Conservation (phyloP, 768 basidiomycete genomes). For the Guyanaporus albipodus region DNA sequence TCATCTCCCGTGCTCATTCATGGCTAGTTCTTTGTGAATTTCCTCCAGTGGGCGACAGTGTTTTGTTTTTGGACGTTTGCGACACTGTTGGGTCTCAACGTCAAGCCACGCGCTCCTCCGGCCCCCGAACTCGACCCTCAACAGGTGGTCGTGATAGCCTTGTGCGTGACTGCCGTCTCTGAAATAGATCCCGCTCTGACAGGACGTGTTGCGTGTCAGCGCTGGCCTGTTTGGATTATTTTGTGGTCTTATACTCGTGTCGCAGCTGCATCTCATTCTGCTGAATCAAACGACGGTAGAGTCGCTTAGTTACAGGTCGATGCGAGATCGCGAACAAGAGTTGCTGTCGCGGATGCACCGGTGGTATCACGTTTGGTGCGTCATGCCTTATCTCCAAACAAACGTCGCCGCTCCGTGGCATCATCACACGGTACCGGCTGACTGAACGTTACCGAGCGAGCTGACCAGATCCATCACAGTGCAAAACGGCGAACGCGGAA, state of each 20-base stretch:
- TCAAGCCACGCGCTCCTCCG: slow-evolving; percentile 27
- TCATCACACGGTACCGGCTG: background rate
- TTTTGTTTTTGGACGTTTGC: slow-evolving; percentile 62
- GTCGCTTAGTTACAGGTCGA: slow-evolving; percentile 51
- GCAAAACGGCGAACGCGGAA: slow-evolving; percentile 42
- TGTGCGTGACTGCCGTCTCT: slow-evolving; percentile 47
- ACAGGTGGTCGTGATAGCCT: slow-evolving; percentile 63
- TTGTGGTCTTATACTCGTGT: slow-evolving; percentile 48
- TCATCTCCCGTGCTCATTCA: background rate
- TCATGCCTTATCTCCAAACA: slow-evolving; percentile 10
- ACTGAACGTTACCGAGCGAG: background rate
- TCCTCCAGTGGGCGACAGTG: slow-evolving; percentile 57
- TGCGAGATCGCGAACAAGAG: slow-evolving; percentile 61
- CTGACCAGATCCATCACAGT: slow-evolving; percentile 32
- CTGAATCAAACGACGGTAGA: slow-evolving; percentile 79
- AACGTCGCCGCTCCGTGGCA: background rate
- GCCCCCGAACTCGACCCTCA: slow-evolving; percentile 53
- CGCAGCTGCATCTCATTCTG: slow-evolving; percentile 61
- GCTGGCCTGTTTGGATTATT: slow-evolving; percentile 72
- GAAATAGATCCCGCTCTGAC: background rate
- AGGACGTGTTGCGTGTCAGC: slow-evolving; percentile 37
- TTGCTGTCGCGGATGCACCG: slow-evolving; percentile 48
- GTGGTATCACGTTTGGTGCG: slow-evolving; percentile 56
- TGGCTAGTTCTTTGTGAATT: slow-evolving; percentile 77
- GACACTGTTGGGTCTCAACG: slow-evolving; percentile 54